Conservation (phyloP, 306 rosid species). For the Acmispon strigosus region DNA sequence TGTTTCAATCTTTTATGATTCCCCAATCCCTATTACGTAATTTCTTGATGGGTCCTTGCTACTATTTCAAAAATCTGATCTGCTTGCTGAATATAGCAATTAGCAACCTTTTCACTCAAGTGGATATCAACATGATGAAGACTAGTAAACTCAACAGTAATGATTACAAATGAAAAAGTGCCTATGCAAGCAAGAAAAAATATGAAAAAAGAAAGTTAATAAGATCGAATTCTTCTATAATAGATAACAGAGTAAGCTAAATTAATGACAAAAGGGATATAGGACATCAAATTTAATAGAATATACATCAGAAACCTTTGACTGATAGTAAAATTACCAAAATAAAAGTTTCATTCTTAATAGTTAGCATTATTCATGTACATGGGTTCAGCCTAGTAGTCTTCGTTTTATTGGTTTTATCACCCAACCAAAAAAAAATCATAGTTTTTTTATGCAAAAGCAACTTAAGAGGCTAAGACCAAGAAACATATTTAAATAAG, state of each 20-base stretch:
- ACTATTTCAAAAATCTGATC: background rate
- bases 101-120: background rate
- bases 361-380: background rate
- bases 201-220: background rate
- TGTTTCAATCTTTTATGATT: slow-evolving; percentile 3
- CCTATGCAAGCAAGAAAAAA: background rate
- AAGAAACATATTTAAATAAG: background rate
- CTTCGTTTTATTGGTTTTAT: background rate
- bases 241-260: background rate
- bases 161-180: background rate
- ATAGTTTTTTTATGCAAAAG: background rate
- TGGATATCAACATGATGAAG: background rate
- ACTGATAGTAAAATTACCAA: background rate
- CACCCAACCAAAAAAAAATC: background rate
- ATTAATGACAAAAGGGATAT: background rate
- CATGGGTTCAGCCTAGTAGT: background rate
- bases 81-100: slow-evolving; percentile 8
- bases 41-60: slow-evolving; percentile 5
- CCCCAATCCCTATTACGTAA: background rate
- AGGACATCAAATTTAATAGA: background rate
- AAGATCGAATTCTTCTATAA: background rate
- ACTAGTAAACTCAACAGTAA: background rate
- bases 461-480: background rate
- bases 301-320: slow-evolving; percentile 1
- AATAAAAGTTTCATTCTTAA: background rate